Conservation (phyloP, 768 basidiomycete genomes). For the Lactarius pseudohatsudake region DNA sequence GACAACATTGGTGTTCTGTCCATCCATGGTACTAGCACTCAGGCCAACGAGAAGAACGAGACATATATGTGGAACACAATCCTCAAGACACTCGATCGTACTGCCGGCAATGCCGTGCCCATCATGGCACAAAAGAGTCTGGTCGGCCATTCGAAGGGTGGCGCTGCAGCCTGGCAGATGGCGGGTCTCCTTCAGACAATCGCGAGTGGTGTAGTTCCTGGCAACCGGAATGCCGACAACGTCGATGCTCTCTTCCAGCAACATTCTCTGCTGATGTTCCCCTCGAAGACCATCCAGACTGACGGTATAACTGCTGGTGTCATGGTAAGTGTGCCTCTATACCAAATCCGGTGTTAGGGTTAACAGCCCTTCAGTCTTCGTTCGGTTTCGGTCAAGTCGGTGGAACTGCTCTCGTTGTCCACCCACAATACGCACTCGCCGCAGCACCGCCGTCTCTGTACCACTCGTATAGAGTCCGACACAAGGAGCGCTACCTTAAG, state of each 20-base stretch:
- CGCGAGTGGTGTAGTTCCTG: constrained; percentile 83
- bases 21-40: constrained; percentile 87
- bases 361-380: constrained; percentile 59
- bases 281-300: constrained; percentile 93
- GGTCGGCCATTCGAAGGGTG: constrained; percentile 97
- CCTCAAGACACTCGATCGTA: constrained; percentile 84
- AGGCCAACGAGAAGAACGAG: constrained; percentile 96
- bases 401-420: constrained; percentile 82
- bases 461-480: constrained; percentile 70
- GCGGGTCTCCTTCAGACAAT: constrained; percentile 88
- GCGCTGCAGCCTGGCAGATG: constrained; percentile 98
- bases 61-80: constrained; percentile 96
- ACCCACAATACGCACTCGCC: constrained; percentile 90
- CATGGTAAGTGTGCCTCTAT: constrained; percentile 57
- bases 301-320: constrained; percentile 87
- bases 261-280: constrained; percentile 92
- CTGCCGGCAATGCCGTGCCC: constrained; percentile 94
- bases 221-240: constrained; percentile 96
- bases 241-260: constrained; percentile 91
- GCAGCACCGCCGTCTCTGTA: constrained; percentile 77
- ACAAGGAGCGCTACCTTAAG: constrained; percentile 61
- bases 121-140: constrained; percentile 97
- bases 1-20: constrained; percentile 92
- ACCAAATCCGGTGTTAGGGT: constrained; percentile 4
- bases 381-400: constrained; percentile 99